Base-by-base conservation (phyloP, 805 yeast genomes). In the Nakazawaea holstii region DNA sequence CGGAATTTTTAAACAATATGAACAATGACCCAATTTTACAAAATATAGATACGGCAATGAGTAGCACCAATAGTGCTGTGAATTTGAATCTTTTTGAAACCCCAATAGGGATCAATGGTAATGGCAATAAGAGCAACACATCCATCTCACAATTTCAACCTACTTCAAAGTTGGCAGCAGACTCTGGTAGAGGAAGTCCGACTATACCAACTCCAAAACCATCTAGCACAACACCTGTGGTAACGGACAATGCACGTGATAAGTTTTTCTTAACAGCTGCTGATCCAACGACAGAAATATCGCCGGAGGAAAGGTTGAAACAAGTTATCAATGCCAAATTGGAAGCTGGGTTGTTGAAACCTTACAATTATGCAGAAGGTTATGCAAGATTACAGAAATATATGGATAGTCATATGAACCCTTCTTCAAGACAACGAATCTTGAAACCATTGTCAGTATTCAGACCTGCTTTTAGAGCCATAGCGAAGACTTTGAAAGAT, bases 191-290 rank as follows among this genome's bases (percentile, higher is more conserved):
- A 20, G 5, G 24, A 8, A 13, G 39, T 14, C 26, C 35, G 15
- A 8, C 48, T 26, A 20, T 6, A 7, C 29, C 44, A 17, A 24
- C 11, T 17, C 11, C 40, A 13, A 27, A 2, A 14, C 13, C 39
- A 30, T 14, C 46, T 35, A 27, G 30, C 11, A n/a, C 48, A 31
- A 30, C 47, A 1, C 66, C 70, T 5, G 56, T 58, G 35, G 72
- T 79, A 4, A 77, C 83, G 0, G 92, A 87, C 48, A 82, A 94
- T 2, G 96, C 97, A 1, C 76, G 89, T 53, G 97, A 91, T 61
- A 90, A 90, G 64, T 92, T 92, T 66, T 91, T 92, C 68, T 68
- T 92, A 42, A 92, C 97, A 0, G 98, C 98, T 0, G 97, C 97
- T 0, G 98, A 92, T 62, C 98, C 98, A 5, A 87, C 96, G 0